These are phyloP conservation scores for Solanum hybrid DNA, from an alignment of 305 asterid species.

Conservation along the genomic window DNA sequence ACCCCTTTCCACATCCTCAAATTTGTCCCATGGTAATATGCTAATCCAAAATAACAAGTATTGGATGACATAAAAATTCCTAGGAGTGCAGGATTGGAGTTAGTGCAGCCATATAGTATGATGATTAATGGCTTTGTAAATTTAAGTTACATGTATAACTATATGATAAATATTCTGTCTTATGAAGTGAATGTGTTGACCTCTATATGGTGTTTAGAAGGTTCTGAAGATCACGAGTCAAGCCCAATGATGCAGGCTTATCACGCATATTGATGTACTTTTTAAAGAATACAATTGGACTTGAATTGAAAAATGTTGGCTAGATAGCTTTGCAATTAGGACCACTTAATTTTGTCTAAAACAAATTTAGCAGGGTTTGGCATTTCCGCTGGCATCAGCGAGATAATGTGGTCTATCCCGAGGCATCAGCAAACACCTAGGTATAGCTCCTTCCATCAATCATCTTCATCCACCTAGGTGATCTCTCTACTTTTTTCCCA, in stretches of 20 bases:
- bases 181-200: background rate
- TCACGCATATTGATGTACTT: background rate
- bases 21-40: background rate
- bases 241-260: background rate
- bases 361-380: background rate
- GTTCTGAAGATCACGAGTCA: background rate
- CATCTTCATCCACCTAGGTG: background rate
- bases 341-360: background rate
- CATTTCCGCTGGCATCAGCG: background rate
- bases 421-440: background rate
- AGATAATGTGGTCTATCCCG: background rate
- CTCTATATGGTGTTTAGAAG: background rate
- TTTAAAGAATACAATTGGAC: background rate
- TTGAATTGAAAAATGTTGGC: background rate
- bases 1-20: background rate
- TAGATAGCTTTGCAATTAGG: background rate
- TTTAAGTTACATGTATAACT: background rate
- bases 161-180: background rate
- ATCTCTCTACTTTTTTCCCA: background rate
- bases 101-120: background rate
- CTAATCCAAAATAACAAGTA: background rate
- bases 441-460: background rate
- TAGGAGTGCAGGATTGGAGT: background rate
- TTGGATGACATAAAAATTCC: background rate
- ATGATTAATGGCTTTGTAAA: background rate